phyloP scores from a whole-genome alignment of 805 yeast species.

The Myxozyma kluyveri region DNA sequence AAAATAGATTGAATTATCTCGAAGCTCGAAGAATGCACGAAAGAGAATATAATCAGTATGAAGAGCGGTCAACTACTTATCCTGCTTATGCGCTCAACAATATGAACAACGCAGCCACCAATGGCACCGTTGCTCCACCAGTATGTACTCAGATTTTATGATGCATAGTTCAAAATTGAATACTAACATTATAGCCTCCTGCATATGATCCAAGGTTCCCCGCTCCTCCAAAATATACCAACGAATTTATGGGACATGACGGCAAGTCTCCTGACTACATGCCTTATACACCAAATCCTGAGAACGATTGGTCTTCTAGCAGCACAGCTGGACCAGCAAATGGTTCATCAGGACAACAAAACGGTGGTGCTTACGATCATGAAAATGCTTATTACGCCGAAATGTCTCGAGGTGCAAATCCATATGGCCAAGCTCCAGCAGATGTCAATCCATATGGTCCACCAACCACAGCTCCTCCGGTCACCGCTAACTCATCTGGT shows the following conservation, averaged over 20 bases:
- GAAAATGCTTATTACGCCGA: constrained; percentile 3
- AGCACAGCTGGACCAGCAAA: constrained; percentile 1
- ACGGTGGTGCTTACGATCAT: constrained; percentile 1
- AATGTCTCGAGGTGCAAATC: not conserved
- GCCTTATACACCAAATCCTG: not conserved
- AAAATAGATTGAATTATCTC: constrained; percentile 2
- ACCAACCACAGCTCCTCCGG: not conserved
- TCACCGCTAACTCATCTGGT: not conserved
- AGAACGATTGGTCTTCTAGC: not conserved
- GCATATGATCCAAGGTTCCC: constrained; percentile 28
- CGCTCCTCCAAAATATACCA: constrained; percentile 20
- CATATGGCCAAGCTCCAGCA: constrained; percentile 1
- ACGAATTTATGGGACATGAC: constrained; percentile 4
- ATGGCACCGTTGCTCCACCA: constrained; percentile 4
- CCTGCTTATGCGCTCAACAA: constrained; percentile 17
- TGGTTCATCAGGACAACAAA: not conserved
- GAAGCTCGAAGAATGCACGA: constrained; percentile 7
- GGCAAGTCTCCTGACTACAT: not conserved
- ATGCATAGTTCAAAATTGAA: not conserved
- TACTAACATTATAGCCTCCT: constrained; percentile 17
- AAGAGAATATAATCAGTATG: constrained; percentile 7
- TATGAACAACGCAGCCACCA: not conserved
- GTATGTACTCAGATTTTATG: constrained; percentile 2
- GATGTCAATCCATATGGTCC: constrained; percentile 6
- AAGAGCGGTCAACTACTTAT: constrained; percentile 14